A percentile compares a stretch with the other conserved stretches of the same genome.
phyloP scores from a whole-genome alignment of 2,329 filamentous ascomycete species.

The Fusarium xylarioides region DNA sequence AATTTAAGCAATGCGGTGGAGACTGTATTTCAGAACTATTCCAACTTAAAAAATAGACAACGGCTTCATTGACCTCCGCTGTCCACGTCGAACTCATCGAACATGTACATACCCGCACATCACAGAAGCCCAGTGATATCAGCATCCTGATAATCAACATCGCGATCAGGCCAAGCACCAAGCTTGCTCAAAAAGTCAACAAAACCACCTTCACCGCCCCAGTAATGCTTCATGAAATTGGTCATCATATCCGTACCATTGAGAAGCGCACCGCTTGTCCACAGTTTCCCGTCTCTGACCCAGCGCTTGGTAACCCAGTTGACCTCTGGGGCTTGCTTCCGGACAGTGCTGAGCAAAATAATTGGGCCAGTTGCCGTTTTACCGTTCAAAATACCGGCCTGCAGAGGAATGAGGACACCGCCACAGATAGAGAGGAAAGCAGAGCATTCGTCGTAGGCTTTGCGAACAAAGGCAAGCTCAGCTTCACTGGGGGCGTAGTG shows the following conservation, averaged over 20 bases:
- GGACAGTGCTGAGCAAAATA: slow-evolving; percentile 39
- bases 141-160: slow-evolving; percentile 48
- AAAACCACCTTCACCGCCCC: slow-evolving; percentile 40
- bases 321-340: slow-evolving; percentile 40
- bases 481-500: slow-evolving; percentile 43
- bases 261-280: slow-evolving; percentile 48
- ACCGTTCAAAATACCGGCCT: slow-evolving; percentile 49
- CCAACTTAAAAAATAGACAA: background rate
- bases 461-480: slow-evolving; percentile 50
- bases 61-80: background rate
- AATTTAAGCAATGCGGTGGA: background rate
- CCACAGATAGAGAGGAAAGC: slow-evolving; percentile 54
- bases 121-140: background rate
- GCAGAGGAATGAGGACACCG: slow-evolving; percentile 45
- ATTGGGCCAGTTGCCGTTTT: slow-evolving; percentile 52
- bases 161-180: slow-evolving; percentile 42
- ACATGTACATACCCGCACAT: rapidly evolving
- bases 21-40: too few species aligned
- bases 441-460: slow-evolving; percentile 45
- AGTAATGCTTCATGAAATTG: slow-evolving; percentile 43
- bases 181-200: slow-evolving; percentile 29
- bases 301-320: slow-evolving; percentile 53
- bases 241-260: slow-evolving; percentile 49
- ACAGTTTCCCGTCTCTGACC: slow-evolving; percentile 49
- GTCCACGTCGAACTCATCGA: too few species aligned